phyloP scores from a whole-genome alignment of 1,139 yeast species.

The Geotrichum fermentans region DNA sequence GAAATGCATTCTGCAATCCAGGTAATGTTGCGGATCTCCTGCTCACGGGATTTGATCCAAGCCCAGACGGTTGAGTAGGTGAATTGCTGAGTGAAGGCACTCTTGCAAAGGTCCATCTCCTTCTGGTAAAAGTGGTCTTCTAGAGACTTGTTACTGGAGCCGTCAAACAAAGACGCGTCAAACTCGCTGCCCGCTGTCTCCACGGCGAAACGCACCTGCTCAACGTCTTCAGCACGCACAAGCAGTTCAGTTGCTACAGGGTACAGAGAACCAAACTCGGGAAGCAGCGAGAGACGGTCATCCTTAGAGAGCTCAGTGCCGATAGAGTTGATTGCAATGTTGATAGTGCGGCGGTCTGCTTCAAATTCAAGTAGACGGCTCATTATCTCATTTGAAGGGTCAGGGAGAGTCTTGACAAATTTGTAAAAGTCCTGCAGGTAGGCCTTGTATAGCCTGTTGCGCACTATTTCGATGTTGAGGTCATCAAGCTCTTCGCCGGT shows the following conservation, averaged over 20 bases:
- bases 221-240: slow-evolving; percentile 77
- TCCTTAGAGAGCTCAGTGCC: slow-evolving; percentile 71
- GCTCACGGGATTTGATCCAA: slow-evolving; percentile 93
- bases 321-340: slow-evolving; percentile 84
- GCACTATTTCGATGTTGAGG: slow-evolving; percentile 86
- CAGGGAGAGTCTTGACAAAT: slow-evolving; percentile 59
- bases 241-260: slow-evolving; percentile 69
- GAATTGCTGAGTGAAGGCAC: slow-evolving; percentile 95
- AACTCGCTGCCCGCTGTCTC: slow-evolving; percentile 49
- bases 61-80: slow-evolving; percentile 91
- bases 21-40: slow-evolving; percentile 91
- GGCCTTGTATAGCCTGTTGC: slow-evolving; percentile 87
- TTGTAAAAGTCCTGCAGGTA: slow-evolving; percentile 81
- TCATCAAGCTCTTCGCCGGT: slow-evolving; percentile 95
- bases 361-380: slow-evolving; percentile 71
- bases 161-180: slow-evolving; percentile 69
- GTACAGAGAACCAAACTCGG: slow-evolving; percentile 73
- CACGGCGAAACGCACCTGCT: slow-evolving; percentile 69
- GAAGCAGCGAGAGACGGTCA: slow-evolving; percentile 67
- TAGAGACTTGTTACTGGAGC: slow-evolving; percentile 51
- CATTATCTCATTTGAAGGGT: slow-evolving; percentile 84
- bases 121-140: slow-evolving; percentile 91
- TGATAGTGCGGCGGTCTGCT: slow-evolving; percentile 91
- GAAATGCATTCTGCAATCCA: slow-evolving; percentile 95
- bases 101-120: slow-evolving; percentile 88